phyloP scores from a whole-genome alignment of 768 basidiomycete genomes.

The Tulasnella calospora region DNA sequence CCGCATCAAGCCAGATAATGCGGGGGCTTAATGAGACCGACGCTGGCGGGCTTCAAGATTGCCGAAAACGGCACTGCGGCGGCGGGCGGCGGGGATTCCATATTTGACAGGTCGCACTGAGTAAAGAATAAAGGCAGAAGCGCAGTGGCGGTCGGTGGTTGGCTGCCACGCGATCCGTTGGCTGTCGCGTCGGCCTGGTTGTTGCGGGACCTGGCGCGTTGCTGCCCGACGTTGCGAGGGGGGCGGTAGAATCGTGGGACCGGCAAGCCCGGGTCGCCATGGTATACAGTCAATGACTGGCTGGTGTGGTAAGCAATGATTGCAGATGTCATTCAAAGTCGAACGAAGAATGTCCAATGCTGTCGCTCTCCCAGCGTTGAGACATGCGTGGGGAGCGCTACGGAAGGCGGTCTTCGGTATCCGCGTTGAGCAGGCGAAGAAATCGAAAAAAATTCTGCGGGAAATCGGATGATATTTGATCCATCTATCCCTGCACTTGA shows the following conservation, averaged over 20 bases:
- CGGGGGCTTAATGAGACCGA: background rate
- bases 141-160: background rate
- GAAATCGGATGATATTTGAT: conserved; percentile 3
- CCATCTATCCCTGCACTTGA: conserved; percentile 2
- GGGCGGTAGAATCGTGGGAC: conserved; percentile 7
- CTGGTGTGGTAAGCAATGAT: background rate
- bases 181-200: conserved; percentile 4
- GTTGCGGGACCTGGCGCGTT: conserved; percentile 6
- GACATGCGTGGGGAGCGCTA: conserved; percentile 4
- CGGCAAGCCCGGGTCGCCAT: background rate
- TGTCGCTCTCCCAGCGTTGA: background rate
- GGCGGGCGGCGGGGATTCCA: conserved; percentile 4
- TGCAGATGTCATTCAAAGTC: background rate
- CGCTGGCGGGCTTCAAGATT: background rate
- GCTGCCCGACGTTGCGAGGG: conserved; percentile 8
- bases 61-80: background rate
- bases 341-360: background rate
- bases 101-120: background rate
- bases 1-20: background rate
- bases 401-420: conserved; percentile 1
- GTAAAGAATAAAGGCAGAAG: conserved; percentile 1
- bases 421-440: background rate
- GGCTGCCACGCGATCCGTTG: background rate
- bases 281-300: background rate
- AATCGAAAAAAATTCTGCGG: background rate